phyloP scores from a whole-genome alignment of 208 protist genomes.

The Trypanosoma conorhini region DNA sequence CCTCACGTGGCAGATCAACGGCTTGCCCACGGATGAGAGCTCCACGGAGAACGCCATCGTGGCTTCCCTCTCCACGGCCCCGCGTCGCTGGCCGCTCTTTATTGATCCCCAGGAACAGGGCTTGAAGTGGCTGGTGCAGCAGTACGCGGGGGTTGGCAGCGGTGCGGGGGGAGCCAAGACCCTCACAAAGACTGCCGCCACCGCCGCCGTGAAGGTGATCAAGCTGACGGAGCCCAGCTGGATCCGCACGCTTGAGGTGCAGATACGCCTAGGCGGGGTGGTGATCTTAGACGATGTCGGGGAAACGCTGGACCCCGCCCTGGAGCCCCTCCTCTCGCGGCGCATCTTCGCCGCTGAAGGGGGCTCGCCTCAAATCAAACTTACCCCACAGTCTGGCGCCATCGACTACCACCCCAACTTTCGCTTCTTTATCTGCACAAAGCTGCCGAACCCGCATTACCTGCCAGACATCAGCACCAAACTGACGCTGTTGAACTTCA shows the following conservation, averaged over 20 bases:
- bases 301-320: constrained; percentile 94
- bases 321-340: constrained; percentile 93
- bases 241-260: constrained; percentile 91
- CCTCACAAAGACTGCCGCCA: background rate
- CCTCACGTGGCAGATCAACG: constrained; percentile 97
- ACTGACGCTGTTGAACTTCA: constrained; percentile 97
- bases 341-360: constrained; percentile 83
- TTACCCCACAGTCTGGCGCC: constrained; percentile 84
- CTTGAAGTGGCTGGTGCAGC: constrained; percentile 93
- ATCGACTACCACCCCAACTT: constrained; percentile 94
- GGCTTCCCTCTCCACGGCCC: constrained; percentile 72
- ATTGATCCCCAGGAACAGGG: constrained; percentile 97
- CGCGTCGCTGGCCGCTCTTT: constrained; percentile 93
- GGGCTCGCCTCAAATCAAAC: constrained; percentile 79
- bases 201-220: constrained; percentile 69
- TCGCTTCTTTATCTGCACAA: constrained; percentile 95
- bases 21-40: constrained; percentile 95
- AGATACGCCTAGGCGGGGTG: constrained; percentile 92
- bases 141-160: constrained; percentile 45
- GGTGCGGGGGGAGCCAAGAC: constrained; percentile 9
- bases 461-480: constrained; percentile 96
- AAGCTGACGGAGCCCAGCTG: constrained; percentile 91
- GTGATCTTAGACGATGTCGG: constrained; percentile 95
- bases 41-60: constrained; percentile 97
- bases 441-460: constrained; percentile 96